Evolutionary conservation across 2,329 filamentous ascomycete genomes (phyloP).

Genomic region (Claviceps fusiformis): DNA sequence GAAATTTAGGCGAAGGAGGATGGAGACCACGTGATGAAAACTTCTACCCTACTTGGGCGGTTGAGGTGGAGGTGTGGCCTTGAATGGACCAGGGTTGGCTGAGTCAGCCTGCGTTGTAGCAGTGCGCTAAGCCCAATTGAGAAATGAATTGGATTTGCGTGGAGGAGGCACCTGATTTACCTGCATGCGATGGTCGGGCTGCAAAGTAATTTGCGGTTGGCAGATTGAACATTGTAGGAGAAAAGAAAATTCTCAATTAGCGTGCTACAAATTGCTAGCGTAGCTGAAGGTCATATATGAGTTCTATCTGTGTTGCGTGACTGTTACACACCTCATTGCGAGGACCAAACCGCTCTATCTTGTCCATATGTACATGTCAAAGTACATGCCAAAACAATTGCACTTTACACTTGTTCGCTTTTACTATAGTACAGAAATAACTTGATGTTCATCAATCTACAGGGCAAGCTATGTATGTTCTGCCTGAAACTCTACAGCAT

Average conservation of each 20-base stretch:
- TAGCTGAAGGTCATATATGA: not conserved
- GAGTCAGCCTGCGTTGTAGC: not conserved
- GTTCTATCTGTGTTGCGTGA: not conserved
- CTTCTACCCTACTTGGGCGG: not conserved
- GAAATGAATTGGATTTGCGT: not conserved
- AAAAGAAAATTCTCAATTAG: not conserved
- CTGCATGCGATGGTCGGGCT: not conserved
- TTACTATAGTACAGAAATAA: not conserved
- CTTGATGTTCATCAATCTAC: not conserved
- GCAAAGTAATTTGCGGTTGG: not conserved
- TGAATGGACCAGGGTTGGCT: not conserved
- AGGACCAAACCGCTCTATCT: not conserved
- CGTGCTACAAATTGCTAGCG: not conserved
- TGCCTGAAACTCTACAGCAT: not conserved
- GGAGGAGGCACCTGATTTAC: not conserved
- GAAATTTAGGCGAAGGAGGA: slow-evolving; percentile 16
- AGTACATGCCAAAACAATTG: not conserved
- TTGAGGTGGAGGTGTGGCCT: not conserved
- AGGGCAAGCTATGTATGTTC: not conserved
- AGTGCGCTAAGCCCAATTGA: not conserved
- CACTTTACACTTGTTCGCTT: not conserved
- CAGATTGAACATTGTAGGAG: not conserved
- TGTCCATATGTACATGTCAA: not conserved
- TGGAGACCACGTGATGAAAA: slow-evolving; percentile 19
- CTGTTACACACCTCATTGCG: not conserved